These are phyloP conservation scores for Avena eriantha DNA, from an alignment of 176 grass and related monocot genomes.

Conservation along the genomic window DNA sequence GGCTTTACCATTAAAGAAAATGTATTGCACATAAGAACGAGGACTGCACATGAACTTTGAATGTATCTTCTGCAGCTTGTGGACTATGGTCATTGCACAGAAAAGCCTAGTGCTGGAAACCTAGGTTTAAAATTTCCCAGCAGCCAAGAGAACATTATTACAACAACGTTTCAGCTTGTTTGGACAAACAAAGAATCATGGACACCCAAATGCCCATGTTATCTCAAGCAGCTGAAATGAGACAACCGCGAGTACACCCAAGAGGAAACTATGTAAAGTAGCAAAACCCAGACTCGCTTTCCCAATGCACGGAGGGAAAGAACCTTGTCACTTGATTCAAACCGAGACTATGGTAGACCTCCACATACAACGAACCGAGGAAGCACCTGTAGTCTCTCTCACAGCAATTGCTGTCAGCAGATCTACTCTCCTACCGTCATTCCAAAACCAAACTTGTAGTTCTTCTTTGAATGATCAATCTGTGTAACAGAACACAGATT, in stretches of 20 bases:
- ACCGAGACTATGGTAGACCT: constrained; percentile 30
- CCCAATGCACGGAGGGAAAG: constrained; percentile 1
- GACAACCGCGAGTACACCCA: constrained; percentile 22
- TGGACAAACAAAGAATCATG: constrained; percentile 82
- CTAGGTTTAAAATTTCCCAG: constrained; percentile 28
- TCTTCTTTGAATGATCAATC: constrained; percentile 98
- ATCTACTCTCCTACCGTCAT: constrained; percentile 91
- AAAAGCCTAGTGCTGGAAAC: constrained; percentile 33
- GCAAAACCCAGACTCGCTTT: constrained; percentile 28
- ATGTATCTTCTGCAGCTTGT: constrained; percentile 32
- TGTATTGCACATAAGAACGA: background rate
- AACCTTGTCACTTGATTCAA: constrained; percentile 37
- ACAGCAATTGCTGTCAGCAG: constrained; percentile 29
- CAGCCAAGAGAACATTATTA: constrained; percentile 48
- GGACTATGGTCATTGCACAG: constrained; percentile 4
- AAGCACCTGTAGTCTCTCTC: constrained; percentile 34
- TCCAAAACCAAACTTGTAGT: constrained; percentile 99
- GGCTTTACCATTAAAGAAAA: background rate
- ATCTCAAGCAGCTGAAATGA: constrained; percentile 46
- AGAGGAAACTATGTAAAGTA: constrained; percentile 31
- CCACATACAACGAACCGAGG: constrained; percentile 12
- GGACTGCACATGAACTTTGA: background rate
- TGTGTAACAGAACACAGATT: constrained; percentile 51
- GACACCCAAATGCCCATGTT: constrained; percentile 44
- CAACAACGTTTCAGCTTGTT: constrained; percentile 50